Conservation (phyloP, 148 eudicot genomes). For the Nyssa sinensis region DNA sequence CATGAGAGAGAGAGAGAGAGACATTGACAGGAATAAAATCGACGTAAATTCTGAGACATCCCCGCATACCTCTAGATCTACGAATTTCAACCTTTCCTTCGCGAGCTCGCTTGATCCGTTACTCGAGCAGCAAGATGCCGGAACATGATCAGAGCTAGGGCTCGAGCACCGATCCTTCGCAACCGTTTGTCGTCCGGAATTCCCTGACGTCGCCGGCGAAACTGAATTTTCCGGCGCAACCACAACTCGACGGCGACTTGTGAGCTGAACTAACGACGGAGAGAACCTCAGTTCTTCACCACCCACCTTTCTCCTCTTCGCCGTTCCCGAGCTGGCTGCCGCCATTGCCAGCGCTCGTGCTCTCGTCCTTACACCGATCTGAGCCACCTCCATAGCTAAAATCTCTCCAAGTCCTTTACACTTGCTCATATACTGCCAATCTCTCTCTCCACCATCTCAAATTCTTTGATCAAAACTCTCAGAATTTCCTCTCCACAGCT, state of each 20-base stretch:
- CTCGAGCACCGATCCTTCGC: slow-evolving; percentile 9
- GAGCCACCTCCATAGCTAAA: slow-evolving; percentile 28
- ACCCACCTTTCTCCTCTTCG: slow-evolving; percentile 30
- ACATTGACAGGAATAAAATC: not conserved
- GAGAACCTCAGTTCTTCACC: slow-evolving; percentile 27
- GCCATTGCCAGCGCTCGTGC: slow-evolving; percentile 28
- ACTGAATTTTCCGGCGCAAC: not conserved
- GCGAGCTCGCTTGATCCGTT: slow-evolving; percentile 23
- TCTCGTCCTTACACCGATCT: slow-evolving; percentile 34
- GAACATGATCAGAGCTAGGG: slow-evolving; percentile 9
- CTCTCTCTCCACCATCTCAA: not conserved
- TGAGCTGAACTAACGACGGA: slow-evolving; percentile 23
- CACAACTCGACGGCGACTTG: slow-evolving; percentile 24
- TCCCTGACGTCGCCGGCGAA: slow-evolving; percentile 2
- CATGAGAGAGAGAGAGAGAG: not conserved
- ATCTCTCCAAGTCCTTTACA: slow-evolving; percentile 28
- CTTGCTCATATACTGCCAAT: slow-evolving; percentile 27
- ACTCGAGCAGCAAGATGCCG: slow-evolving; percentile 41
- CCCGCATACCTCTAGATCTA: slow-evolving; percentile 52
- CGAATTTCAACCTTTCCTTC: slow-evolving; percentile 13
- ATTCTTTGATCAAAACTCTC: not conserved
- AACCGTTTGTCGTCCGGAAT: slow-evolving; percentile 5
- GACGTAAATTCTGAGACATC: not conserved
- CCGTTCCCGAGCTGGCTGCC: slow-evolving; percentile 1
- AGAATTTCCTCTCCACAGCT: slow-evolving; percentile 1